These are phyloP conservation scores for Didymella pomorum DNA, from an alignment of 2,329 filamentous ascomycete genomes.

Conservation along the genomic window DNA sequence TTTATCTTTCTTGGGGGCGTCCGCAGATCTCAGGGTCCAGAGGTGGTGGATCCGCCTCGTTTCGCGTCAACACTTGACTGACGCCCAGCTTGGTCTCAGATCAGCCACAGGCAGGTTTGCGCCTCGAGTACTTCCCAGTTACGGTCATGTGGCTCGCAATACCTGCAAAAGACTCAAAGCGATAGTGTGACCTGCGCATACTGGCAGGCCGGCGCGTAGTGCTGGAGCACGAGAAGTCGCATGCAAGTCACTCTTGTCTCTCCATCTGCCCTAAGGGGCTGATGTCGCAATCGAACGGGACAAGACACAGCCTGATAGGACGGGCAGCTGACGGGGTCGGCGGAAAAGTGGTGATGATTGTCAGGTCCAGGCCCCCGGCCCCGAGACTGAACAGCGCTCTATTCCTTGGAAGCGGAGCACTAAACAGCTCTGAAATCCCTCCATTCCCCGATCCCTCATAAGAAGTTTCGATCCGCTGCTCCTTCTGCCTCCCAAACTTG, in stretches of 20 bases:
- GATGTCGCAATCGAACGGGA: slow-evolving; percentile 21
- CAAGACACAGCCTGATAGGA: slow-evolving; percentile 7
- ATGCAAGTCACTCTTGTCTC: slow-evolving; percentile 11
- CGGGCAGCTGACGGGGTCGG: slow-evolving; percentile 13
- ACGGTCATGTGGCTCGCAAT: slow-evolving; percentile 11
- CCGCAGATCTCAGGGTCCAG: slow-evolving; percentile 16
- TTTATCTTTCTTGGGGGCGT: neutral
- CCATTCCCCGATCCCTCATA: slow-evolving; percentile 19
- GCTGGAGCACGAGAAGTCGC: slow-evolving; percentile 6
- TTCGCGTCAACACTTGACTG: slow-evolving; percentile 10
- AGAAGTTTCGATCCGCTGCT: slow-evolving; percentile 20
- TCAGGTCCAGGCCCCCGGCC: slow-evolving; percentile 9
- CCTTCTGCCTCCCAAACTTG: slow-evolving; percentile 2
- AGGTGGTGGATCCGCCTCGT: slow-evolving; percentile 7
- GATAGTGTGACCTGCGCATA: slow-evolving; percentile 5
- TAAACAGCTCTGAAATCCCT: slow-evolving; percentile 1
- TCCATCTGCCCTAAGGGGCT: slow-evolving; percentile 4
- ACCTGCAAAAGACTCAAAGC: slow-evolving; percentile 1
- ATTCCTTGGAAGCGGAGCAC: slow-evolving; percentile 12
- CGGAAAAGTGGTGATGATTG: slow-evolving; percentile 11
- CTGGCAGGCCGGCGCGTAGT: neutral
- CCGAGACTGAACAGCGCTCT: neutral
- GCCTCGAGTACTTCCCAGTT: neutral
- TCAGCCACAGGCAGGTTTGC: slow-evolving; percentile 19
- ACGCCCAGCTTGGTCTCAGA: slow-evolving; percentile 19